Conservation (phyloP, 495 filamentous ascomycete species). For the Penicillium desertorum region DNA sequence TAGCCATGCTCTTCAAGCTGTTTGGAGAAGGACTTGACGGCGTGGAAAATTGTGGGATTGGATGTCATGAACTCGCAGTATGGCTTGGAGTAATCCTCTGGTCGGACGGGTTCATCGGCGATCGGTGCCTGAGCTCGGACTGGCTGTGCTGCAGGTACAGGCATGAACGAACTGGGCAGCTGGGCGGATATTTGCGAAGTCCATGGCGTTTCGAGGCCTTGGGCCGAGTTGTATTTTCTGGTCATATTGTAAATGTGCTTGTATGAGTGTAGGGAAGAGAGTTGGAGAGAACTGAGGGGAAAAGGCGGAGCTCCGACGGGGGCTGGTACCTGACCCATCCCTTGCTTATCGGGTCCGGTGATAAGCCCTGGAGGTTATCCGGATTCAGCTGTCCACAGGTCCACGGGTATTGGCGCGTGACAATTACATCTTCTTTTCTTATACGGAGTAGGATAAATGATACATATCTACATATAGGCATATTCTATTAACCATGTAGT, state of each 20-base stretch:
- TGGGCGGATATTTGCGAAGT: constrained; percentile 25
- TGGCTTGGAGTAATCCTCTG: constrained; percentile 71
- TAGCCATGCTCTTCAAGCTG: constrained; percentile 71
- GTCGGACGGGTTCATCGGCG: constrained; percentile 28
- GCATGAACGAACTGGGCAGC: constrained; percentile 18
- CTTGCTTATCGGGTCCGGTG: constrained; percentile 26
- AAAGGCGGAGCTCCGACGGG: constrained; percentile 24
- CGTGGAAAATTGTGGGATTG: constrained; percentile 92
- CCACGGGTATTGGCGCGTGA: no score
- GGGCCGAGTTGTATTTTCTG: constrained; percentile 20
- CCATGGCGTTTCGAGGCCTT: constrained; percentile 29
- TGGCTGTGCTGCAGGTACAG: constrained; percentile 16
- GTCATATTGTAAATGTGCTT: constrained; percentile 25
- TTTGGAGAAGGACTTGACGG: constrained; percentile 70
- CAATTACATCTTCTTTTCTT: not conserved
- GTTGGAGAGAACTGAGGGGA: constrained; percentile 25
- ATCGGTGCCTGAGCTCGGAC: constrained; percentile 17
- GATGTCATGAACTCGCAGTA: constrained; percentile 85
- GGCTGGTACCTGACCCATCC: constrained; percentile 15
- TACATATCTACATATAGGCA: not conserved
- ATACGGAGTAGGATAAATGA: not conserved
- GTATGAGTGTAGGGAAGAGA: constrained; percentile 3
- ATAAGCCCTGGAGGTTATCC: no score
- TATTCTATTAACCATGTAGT: not conserved
- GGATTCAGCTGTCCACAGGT: not conserved